Evolutionary conservation across 805 yeast genomes (phyloP).

Genomic region (Wickerhamiella australiensis): DNA sequence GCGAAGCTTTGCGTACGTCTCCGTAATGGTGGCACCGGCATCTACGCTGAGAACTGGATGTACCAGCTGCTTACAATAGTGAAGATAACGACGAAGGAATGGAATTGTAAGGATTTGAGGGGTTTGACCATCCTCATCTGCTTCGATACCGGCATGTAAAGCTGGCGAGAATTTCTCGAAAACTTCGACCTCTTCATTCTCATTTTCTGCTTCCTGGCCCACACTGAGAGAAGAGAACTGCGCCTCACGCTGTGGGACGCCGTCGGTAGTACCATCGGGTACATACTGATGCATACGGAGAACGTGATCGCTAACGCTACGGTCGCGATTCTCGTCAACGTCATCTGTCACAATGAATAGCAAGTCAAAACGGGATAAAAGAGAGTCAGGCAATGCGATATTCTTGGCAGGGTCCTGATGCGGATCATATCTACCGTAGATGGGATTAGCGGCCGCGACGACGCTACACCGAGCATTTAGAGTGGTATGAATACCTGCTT

Average conservation of each 20-base stretch:
- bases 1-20: constrained; percentile 67
- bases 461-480: constrained; percentile 94
- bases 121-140: constrained; percentile 28
- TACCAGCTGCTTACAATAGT: constrained; percentile 82
- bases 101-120: constrained; percentile 57
- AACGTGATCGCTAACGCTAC: constrained; percentile 87
- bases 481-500: constrained; percentile 96
- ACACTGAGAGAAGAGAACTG: constrained; percentile 62
- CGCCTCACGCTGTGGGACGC: constrained; percentile 82
- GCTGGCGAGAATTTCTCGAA: constrained; percentile 74
- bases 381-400: constrained; percentile 92
- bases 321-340: constrained; percentile 69
- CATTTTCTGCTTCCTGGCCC: constrained; percentile 49
- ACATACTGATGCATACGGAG: constrained; percentile 82
- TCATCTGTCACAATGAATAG: constrained; percentile 94
- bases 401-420: constrained; percentile 94
- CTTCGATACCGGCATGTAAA: constrained; percentile 64
- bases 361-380: constrained; percentile 91
- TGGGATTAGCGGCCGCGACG: constrained; percentile 95
- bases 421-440: constrained; percentile 90
- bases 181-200: constrained; percentile 33
- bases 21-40: constrained; percentile 73
- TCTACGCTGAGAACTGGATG: constrained; percentile 65
- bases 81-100: constrained; percentile 82
- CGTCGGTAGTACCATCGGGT: constrained; percentile 80